Evolutionary conservation across 2,329 filamentous ascomycete genomes (phyloP).

Genomic region (Elsinoe ampelina): DNA sequence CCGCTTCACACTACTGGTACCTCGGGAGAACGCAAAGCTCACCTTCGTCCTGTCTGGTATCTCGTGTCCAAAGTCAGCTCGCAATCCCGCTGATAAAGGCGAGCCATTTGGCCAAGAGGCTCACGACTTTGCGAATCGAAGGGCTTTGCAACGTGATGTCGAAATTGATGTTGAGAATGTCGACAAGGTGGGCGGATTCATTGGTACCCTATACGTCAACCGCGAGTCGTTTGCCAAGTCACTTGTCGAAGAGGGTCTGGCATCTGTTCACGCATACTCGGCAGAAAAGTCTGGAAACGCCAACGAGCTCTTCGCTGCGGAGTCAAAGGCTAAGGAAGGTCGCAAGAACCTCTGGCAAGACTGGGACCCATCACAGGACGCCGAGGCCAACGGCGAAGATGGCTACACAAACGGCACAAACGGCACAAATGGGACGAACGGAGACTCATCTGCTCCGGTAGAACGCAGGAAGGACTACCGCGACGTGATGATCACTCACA

Average conservation of each 20-base stretch:
- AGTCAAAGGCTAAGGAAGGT: constrained; percentile 80
- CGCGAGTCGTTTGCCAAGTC: constrained; percentile 92
- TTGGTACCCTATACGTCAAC: constrained; percentile 86
- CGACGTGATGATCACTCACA: constrained; percentile 83
- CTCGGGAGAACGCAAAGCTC: constrained; percentile 86
- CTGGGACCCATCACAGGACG: constrained; percentile 85
- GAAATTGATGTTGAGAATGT: constrained; percentile 92
- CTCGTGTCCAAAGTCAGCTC: constrained; percentile 76
- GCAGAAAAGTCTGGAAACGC: constrained; percentile 91
- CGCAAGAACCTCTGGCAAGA: constrained; percentile 86
- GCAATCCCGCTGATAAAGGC: constrained; percentile 67
- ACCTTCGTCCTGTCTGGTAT: constrained; percentile 93
- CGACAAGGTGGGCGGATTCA: constrained; percentile 96
- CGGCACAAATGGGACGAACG: constrained; percentile 39
- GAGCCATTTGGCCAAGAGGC: constrained; percentile 96
- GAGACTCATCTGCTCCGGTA: constrained; percentile 36
- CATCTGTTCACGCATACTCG: constrained; percentile 86
- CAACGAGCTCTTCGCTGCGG: constrained; percentile 75
- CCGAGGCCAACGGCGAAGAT: constrained; percentile 40
- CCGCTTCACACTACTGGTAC: constrained; percentile 83
- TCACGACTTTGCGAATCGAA: constrained; percentile 77
- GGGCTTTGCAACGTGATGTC: constrained; percentile 87
- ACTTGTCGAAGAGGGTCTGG: constrained; percentile 86
- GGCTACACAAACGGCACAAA: constrained; percentile 40
- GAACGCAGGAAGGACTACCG: constrained; percentile 80